Percentiles rank a stretch among this genome's conserved stretches.
Evolutionary conservation across 768 basidiomycete genomes (phyloP).

Genomic region (Neoboletus magnificus): DNA sequence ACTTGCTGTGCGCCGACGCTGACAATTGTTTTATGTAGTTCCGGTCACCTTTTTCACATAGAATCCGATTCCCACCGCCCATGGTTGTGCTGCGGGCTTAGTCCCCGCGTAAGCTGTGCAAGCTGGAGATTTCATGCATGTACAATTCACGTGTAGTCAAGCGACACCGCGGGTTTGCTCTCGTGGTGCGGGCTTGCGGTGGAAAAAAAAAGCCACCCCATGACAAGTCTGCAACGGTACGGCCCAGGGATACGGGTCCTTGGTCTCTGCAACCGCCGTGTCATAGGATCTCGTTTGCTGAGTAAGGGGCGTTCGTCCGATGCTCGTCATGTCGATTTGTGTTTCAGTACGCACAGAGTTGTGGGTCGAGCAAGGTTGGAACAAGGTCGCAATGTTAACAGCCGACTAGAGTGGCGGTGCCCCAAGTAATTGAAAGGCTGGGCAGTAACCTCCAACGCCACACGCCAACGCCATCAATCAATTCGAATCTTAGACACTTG

Average conservation of each 20-base stretch:
- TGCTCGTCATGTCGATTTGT: slow-evolving; percentile 2
- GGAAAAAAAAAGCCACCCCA: neutral
- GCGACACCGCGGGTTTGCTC: neutral
- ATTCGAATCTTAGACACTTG: neutral
- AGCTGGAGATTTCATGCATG: neutral
- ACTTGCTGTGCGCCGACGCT: slow-evolving; percentile 20
- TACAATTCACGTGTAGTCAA: neutral
- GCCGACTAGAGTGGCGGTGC: slow-evolving; percentile 21
- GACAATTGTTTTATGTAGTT: slow-evolving; percentile 13
- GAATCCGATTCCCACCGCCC: slow-evolving; percentile 22
- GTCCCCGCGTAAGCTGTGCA: slow-evolving; percentile 25
- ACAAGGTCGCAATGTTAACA: slow-evolving; percentile 30
- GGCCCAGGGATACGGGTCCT: neutral
- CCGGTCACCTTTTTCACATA: slow-evolving; percentile 20
- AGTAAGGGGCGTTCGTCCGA: neutral
- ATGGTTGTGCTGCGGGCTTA: slow-evolving; percentile 16
- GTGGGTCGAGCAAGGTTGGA: slow-evolving; percentile 2
- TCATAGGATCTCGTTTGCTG: neutral
- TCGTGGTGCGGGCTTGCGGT: neutral
- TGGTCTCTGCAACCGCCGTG: neutral
- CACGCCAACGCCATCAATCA: slow-evolving; percentile 23
- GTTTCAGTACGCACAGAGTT: slow-evolving; percentile 20
- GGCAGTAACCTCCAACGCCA: slow-evolving; percentile 18
- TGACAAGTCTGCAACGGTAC: neutral
- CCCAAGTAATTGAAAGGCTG: slow-evolving; percentile 17